These are phyloP conservation scores for Beta vulgaris DNA, from an alignment of 148 eudicot genomes.

Conservation along the genomic window DNA sequence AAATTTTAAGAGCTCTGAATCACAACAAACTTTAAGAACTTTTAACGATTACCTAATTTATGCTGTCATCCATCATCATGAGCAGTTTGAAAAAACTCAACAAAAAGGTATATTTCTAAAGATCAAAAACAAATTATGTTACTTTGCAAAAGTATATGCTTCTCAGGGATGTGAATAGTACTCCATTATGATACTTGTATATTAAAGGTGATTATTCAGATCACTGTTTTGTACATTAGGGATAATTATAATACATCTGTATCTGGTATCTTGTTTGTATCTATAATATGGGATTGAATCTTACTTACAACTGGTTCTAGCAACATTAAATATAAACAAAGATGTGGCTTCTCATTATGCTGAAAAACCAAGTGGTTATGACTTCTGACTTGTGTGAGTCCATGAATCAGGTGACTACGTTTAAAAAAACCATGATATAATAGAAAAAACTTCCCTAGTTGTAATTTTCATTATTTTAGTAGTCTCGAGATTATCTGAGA, in stretches of 20 bases:
- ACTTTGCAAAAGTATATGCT: neutral
- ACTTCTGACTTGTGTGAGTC: too few relatives aligned
- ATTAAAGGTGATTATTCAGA: neutral
- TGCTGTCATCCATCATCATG: neutral
- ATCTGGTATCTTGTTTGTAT: neutral
- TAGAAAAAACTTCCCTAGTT: too few relatives aligned
- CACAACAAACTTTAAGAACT: neutral
- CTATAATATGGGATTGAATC: neutral
- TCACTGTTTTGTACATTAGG: neutral
- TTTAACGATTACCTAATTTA: neutral
- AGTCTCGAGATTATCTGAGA: too few relatives aligned
- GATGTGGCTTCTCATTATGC: constrained; percentile 7
- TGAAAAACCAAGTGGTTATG: constrained; percentile 1
- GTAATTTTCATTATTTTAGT: too few relatives aligned
- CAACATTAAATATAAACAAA: neutral
- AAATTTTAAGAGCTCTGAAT: neutral
- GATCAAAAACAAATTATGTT: too few relatives aligned
- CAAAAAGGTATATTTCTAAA: too few relatives aligned
- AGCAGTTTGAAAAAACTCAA: neutral
- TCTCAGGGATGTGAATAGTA: constrained; percentile 9
- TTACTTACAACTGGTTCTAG: neutral
- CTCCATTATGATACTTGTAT: neutral
- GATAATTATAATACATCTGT: neutral
- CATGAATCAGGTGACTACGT: neutral
- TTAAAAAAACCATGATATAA: too few relatives aligned